Evolutionary conservation across 2,329 filamentous ascomycete species (phyloP).

Genomic region (Epichloe coenophiala): DNA sequence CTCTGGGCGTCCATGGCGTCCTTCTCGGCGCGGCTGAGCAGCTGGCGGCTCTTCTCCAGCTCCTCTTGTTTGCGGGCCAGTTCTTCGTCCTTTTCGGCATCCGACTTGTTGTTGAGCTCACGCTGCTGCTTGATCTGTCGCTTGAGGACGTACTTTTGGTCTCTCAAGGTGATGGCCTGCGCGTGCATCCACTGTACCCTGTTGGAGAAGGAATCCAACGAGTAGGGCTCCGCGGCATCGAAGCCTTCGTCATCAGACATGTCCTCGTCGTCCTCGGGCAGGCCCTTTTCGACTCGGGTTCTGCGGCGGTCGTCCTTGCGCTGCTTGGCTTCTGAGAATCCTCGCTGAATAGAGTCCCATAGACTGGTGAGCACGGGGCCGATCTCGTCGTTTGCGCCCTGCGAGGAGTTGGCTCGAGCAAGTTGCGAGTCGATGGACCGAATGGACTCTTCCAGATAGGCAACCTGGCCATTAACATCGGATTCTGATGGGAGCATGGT

Average conservation of each 20-base stretch:
- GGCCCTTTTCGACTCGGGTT: slow-evolving; percentile 40
- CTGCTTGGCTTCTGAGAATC: slow-evolving; percentile 40
- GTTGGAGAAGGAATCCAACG: slow-evolving; percentile 59
- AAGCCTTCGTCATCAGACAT: slow-evolving; percentile 48
- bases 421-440: slow-evolving; percentile 33
- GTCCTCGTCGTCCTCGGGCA: slow-evolving; percentile 42
- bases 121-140: slow-evolving; percentile 92
- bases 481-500: slow-evolving; percentile 44
- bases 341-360: slow-evolving; percentile 41
- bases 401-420: slow-evolving; percentile 18
- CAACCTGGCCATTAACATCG: slow-evolving; percentile 52
- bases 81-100: slow-evolving; percentile 54
- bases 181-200: slow-evolving; percentile 69
- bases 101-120: slow-evolving; percentile 79
- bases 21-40: slow-evolving; percentile 24
- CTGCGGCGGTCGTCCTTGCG: slow-evolving; percentile 39
- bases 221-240: slow-evolving; percentile 49
- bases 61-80: slow-evolving; percentile 45
- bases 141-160: slow-evolving; percentile 80
- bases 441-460: slow-evolving; percentile 51
- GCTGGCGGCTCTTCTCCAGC: slow-evolving; percentile 30
- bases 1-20: slow-evolving; percentile 27
- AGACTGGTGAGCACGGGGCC: slow-evolving; percentile 39
- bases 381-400: slow-evolving; percentile 34
- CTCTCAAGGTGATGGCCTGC: slow-evolving; percentile 63